phyloP scores from a whole-genome alignment of 2,329 filamentous ascomycete species.

The Botrytis medusae region DNA sequence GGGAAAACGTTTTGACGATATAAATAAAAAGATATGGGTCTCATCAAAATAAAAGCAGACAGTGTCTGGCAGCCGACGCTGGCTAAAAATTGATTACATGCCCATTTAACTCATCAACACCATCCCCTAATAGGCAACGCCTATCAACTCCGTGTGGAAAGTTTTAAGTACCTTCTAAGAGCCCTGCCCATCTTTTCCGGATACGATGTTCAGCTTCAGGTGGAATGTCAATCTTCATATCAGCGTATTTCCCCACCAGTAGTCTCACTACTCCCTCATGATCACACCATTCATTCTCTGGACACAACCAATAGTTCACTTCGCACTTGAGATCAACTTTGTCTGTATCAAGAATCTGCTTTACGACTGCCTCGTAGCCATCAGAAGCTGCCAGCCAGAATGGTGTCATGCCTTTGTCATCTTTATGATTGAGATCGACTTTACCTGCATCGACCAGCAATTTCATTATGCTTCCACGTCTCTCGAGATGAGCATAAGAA shows the following conservation, averaged over 20 bases:
- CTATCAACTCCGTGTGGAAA: too few relatives aligned
- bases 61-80: not conserved
- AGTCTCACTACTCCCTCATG: not conserved
- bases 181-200: not conserved
- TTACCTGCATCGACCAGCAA: not conserved
- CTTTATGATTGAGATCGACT: not conserved
- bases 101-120: not conserved
- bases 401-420: not conserved
- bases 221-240: not conserved
- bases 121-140: accelerated
- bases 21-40: too few relatives aligned
- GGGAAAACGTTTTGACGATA: not conserved
- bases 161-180: not conserved
- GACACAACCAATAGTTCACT: too few relatives aligned
- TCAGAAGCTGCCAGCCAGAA: not conserved
- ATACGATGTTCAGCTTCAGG: not conserved
- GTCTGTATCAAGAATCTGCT: not conserved
- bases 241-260: not conserved
- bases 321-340: too few relatives aligned
- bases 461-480: not conserved
- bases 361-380: not conserved
- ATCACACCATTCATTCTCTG: too few relatives aligned
- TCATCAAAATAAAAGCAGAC: not conserved
- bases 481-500: not conserved
- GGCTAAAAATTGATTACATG: not conserved